Base-by-base conservation (phyloP, 2,329 filamentous ascomycete species). In the Daldinia sp. region DNA sequence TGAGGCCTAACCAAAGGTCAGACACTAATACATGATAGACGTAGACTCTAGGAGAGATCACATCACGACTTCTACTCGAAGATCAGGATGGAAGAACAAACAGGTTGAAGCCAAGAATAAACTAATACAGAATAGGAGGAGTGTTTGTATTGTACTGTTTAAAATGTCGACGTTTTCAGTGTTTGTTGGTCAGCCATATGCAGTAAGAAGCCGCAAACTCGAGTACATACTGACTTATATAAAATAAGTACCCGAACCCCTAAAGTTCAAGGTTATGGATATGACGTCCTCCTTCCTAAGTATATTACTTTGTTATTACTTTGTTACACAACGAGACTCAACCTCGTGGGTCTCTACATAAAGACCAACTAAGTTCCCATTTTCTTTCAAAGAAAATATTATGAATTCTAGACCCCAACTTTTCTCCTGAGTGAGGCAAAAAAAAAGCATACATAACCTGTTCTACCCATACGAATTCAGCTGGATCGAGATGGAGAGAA, bases 1-100 rank as follows among this genome's bases (percentile, higher is more conserved):
- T 63, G 56, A 62, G 60, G 60, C 68, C 68, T 65, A 69, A 63
- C 62, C 33, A 41, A 63, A 62, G 63, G 48, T 60, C 28, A 61
- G 60, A 62, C 42, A 68, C 18, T 54, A 39, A 60, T 42, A 51
- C 59, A 61, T 60, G 33, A 39, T 4, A 12, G 10, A 46, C 10
- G 44, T 50, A 23, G 20, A 23, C 2, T 23, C 1, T 23, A 23
- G 23, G 44, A 50, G 13, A 50, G 35, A 39, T 39, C 10, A 39
- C 35, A 39, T 23, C 44, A 23, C 23, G 23, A 12, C n/a, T 15
- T 6, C 10, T 33, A 12, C 58, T 48, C 60, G 9, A 26, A 53
- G 57, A 65, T 61, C 60, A 60, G 57, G 60, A 65, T 53, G 59
- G 56, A 26, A 33, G n/a, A 35, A 41, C 23, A 33, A 51, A 51